Base-by-base conservation (phyloP, 148 eudicot genomes). In the Rhododendron henanense region DNA sequence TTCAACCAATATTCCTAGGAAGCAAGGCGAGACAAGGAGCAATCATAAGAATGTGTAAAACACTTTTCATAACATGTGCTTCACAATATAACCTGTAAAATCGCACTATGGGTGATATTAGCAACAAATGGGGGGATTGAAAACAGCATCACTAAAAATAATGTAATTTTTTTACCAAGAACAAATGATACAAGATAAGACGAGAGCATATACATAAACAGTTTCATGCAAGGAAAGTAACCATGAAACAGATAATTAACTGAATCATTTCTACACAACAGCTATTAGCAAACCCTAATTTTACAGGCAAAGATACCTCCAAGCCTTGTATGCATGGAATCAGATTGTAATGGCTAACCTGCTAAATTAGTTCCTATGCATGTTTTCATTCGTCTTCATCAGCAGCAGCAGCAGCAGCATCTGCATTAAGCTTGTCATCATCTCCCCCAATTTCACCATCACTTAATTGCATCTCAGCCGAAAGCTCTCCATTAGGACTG, bases 401-500 rank as follows among this genome's bases (percentile, higher is more conserved):
- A 59, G 28, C 89, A 13, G 37, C 89, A 13, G 37, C 89, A 13
- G 37, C 89, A 19, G 71, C 89, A 86, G 77, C 85, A 81, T 76
- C 85, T n/a, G 53, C 83, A 61, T 69, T 83, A 51, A 75, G 37
- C 71, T 85, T 87, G 8, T 81, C 89, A 73, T 84, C 90, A 35
- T 84, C 89, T 25, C 87, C 92, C 79, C 88, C 63, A 50, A 84
- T 87, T 76, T 79, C 91, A 73, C 91, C 94, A 83, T 91, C 92
- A 84, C 92, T 90, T 88, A 78, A 88, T 82, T 90, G 92, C 89
- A 86, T 91, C 87, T 93, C 94, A 37, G 84, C 86, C 65, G 88
- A 87, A 67, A 78, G 86, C 37, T 91, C 92, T 83, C 90, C 85
- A 19, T 86, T 77, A 10, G 88, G 92, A 84, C 94, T 90, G 37